Evolutionary conservation across 106 monocot species (phyloP).

Genomic region (Allium cepa): DNA sequence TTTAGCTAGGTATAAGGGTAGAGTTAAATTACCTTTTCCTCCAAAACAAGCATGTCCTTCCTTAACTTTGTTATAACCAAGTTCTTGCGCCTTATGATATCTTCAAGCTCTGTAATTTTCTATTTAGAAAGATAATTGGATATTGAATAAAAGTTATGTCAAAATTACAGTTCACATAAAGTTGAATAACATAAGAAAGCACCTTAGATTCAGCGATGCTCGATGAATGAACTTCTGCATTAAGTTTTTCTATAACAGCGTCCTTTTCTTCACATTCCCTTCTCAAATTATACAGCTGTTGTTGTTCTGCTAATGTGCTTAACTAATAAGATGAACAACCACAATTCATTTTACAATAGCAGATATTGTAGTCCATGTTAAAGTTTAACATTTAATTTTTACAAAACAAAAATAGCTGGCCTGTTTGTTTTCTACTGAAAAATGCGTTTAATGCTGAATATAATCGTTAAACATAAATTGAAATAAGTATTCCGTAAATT

Average conservation of each 20-base stretch:
- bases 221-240: conserved; percentile 31
- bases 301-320: conserved; percentile 49
- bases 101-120: conserved; percentile 57
- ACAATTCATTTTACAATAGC: no score
- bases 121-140: conserved; percentile 7
- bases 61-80: conserved; percentile 47
- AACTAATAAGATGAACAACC: conserved; percentile 17
- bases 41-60: conserved; percentile 40
- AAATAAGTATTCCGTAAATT: no score
- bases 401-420: background rate
- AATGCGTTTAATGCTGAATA: no score
- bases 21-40: conserved; percentile 36
- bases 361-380: no score
- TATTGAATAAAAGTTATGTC: conserved; percentile 1
- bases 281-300: conserved; percentile 67
- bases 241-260: conserved; percentile 61
- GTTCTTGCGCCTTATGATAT: conserved; percentile 47
- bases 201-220: conserved; percentile 66
- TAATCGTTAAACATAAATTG: no score
- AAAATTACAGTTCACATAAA: background rate
- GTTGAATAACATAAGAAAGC: background rate
- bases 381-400: no score
- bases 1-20: background rate
- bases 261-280: conserved; percentile 91
- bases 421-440: background rate